Base-by-base conservation (phyloP, 2,329 filamentous ascomycete genomes). In the Teratosphaeria viscida region DNA sequence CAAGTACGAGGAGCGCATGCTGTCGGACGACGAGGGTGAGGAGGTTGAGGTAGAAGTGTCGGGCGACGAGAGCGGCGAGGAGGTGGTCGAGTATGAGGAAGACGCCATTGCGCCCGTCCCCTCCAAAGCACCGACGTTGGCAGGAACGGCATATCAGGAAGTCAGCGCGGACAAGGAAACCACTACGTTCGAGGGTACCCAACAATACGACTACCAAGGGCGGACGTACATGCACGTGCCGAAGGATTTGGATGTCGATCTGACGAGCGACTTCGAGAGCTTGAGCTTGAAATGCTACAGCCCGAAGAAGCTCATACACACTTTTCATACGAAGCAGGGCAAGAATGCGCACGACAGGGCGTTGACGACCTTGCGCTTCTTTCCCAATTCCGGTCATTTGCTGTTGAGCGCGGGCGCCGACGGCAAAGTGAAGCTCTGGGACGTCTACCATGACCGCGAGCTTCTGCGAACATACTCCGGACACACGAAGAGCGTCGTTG, bases 151-250 rank as follows among this genome's bases (percentile, higher is more conserved):
- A 55, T 81, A 80, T 64, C 73, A 72, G 39, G 73, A 78, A 59
- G 73, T 72, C n/a, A 74, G 75, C 57, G 73, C 72, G 0, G 74
- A 73, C 54, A 75, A 74, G 56, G 94, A 99, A 77, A 94, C 87
- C 57, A 91, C 87, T 52, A 86, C 85, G 53, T 99, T 97, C 76
- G 88, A 96, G 70, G 94, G 92, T 63, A 82, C 82, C 49, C 81
- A 89, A 70, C 80, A 94, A 75, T 87, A 86, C 78, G 94, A 99
- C 73, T 99, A 99, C 77, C 89, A 95, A 73, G 94, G 94, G 55
- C 82, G 94, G 65, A 95, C 92, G 37, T 99, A 96, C 73, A 96
- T 99, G 92, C 94, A 99, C 75, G 82, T 97, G 54, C 94, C 94
- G 3, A 91, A 90, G 73, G 92, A 96, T 72, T 77, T 96, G 75